Evolutionary conservation across 2,329 filamentous ascomycete species (phyloP).

Genomic region (Lasiodiplodia sp.): DNA sequence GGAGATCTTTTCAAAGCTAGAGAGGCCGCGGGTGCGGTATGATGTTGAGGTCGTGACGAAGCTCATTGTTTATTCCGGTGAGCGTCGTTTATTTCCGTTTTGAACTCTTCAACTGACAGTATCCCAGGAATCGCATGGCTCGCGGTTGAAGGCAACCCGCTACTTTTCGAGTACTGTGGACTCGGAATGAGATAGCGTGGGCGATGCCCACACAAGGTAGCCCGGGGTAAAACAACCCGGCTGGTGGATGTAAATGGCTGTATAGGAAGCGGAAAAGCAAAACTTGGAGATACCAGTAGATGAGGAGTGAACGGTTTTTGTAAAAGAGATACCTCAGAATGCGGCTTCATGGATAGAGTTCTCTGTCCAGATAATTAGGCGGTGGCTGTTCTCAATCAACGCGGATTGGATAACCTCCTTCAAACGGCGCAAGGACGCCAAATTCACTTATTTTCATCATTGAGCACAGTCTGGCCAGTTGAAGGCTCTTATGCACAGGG

Average conservation of each 20-base stretch:
- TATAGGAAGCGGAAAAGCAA: constrained; percentile 1
- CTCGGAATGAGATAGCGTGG: constrained; percentile 42
- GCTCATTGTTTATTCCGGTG: constrained; percentile 90
- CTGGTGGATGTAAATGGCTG: background rate
- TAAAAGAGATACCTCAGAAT: background rate
- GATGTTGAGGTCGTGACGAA: constrained; percentile 99
- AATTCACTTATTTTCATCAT: background rate
- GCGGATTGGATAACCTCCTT: background rate
- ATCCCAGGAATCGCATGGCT: constrained; percentile 79
- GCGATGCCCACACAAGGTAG: background rate
- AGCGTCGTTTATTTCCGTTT: no score
- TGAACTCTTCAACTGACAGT: background rate
- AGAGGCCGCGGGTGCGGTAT: constrained; percentile 88
- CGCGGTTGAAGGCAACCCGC: constrained; percentile 76
- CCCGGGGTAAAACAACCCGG: no score
- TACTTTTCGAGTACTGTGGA: constrained; percentile 71
- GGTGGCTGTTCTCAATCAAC: background rate
- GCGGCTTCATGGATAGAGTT: background rate
- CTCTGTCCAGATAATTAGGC: background rate
- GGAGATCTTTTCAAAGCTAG: constrained; percentile 83
- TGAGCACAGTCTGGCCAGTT: no score
- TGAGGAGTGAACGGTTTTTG: background rate
- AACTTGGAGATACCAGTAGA: background rate
- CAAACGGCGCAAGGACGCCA: background rate
- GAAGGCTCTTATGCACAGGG: background rate